Evolutionary conservation across 1,284 basidiomycete species (phyloP), one percentile per base, ranked within the genome.

Genomic region (Microbotryomycetes sp.): DNA sequence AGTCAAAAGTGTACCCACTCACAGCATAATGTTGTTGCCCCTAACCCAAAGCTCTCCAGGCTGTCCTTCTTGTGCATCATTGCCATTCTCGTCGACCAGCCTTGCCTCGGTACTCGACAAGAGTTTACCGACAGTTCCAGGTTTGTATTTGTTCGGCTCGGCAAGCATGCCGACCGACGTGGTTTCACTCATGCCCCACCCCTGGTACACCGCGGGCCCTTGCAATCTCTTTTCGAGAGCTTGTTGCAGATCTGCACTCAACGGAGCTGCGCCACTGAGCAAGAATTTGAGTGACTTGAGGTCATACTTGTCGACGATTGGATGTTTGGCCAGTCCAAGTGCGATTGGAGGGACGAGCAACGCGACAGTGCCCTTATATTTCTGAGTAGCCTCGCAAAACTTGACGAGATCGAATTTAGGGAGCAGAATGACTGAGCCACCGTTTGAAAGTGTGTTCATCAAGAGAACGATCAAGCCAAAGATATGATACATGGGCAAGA

Each of bases 321-420:
- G 64, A 54, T 66, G 64, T 54, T 68, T 68, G 5, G 69, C 68
- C 23, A 70, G 56, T 1, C 58, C 68, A 23, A 70, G 65, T 0
- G 65, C 61, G 27, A 70, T 65, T 1, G 69, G 69, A 24, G 69
- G 69, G 3, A 70, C 69, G 48, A 70, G 50, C 21, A 64, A 62
- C 2, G 62, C 60, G 4, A 59, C 30, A 1, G 64, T 63, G 35
- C 56, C 60, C 23, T 57, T 55, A 60, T 66, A 53, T 23, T 58
- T 59, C 30, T 66, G 65, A 5, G 62, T 51, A 5, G 60, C 35
- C 15, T 57, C 52, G 56, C 63, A 61, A 24, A 58, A 65, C 15
- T 21, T 31, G 4, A 18, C 30, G 4, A 68, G 56, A 28, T 68
- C 67, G 30, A 68, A 68, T 48, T 66, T 66, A 41, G 65, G 58